Conservation (phyloP, 441 rosid genomes). For the Corymbia citriodora region DNA sequence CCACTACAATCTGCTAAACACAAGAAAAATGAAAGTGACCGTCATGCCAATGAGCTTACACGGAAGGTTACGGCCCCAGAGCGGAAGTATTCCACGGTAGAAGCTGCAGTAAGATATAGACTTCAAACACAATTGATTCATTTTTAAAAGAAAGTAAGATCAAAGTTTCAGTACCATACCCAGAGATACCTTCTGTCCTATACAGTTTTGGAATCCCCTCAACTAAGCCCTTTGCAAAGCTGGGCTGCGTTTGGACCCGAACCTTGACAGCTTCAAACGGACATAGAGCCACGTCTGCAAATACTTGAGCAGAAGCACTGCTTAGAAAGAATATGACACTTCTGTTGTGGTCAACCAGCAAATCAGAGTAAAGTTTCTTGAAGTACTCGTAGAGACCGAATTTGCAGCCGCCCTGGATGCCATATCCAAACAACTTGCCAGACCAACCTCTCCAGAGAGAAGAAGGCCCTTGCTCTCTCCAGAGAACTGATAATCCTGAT, state of each 20-base stretch:
- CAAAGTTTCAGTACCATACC: slow-evolving; percentile 24
- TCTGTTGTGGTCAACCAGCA: slow-evolving; percentile 34
- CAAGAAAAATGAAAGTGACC: neutral
- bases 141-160: neutral
- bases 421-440: slow-evolving; percentile 54
- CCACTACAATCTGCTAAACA: neutral
- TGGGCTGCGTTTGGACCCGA: slow-evolving; percentile 52
- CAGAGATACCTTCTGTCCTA: slow-evolving; percentile 42
- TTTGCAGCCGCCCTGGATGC: slow-evolving; percentile 67
- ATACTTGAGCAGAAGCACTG: slow-evolving; percentile 78
- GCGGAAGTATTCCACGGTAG: slow-evolving; percentile 52
- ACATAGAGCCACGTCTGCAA: slow-evolving; percentile 60
- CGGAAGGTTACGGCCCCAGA: slow-evolving; percentile 68
- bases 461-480: slow-evolving; percentile 66
- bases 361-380: slow-evolving; percentile 49
- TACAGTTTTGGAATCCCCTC: slow-evolving; percentile 62
- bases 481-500: slow-evolving; percentile 43
- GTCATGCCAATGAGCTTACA: slow-evolving; percentile 28
- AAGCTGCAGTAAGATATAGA: slow-evolving; percentile 24
- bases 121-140: neutral
- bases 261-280: slow-evolving; percentile 68
- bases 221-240: slow-evolving; percentile 47
- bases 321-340: slow-evolving; percentile 62
- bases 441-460: slow-evolving; percentile 73
- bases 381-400: slow-evolving; percentile 68